Conservation (phyloP, 1,284 basidiomycete species). For the Trichosporon coremiiforme region DNA sequence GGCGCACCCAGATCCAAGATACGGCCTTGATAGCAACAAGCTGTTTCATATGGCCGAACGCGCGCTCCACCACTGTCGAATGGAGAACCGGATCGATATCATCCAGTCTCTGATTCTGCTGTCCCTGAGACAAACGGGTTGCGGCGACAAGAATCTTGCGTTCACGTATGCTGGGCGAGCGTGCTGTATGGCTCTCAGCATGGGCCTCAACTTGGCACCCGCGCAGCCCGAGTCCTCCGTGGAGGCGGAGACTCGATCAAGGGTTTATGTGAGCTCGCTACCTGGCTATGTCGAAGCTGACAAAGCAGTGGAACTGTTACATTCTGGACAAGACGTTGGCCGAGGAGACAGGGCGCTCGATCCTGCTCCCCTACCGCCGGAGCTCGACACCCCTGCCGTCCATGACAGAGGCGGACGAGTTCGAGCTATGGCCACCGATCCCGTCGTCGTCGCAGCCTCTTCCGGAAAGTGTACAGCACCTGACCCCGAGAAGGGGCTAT, state of each 20-base stretch:
- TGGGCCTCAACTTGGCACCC: slow-evolving; percentile 54
- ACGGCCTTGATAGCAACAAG: slow-evolving; percentile 59
- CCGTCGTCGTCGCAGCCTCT: slow-evolving; percentile 35
- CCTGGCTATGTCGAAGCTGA: neutral
- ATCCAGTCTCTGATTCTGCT: slow-evolving; percentile 55
- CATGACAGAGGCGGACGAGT: slow-evolving; percentile 56
- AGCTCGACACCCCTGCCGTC: slow-evolving; percentile 55
- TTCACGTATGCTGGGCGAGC: slow-evolving; percentile 55
- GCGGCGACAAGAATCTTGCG: slow-evolving; percentile 55
- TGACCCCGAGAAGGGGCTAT: slow-evolving; percentile 39
- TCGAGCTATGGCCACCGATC: slow-evolving; percentile 54
- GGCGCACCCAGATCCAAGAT: slow-evolving; percentile 29
- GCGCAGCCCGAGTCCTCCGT: slow-evolving; percentile 39
- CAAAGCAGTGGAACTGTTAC: slow-evolving; percentile 53
- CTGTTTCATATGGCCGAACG: slow-evolving; percentile 56
- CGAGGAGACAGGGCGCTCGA: slow-evolving; percentile 57
- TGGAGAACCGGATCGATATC: slow-evolving; percentile 43
- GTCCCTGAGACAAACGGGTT: slow-evolving; percentile 57
- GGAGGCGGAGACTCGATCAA: slow-evolving; percentile 43
- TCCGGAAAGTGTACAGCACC: slow-evolving; percentile 35
- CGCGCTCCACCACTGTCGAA: slow-evolving; percentile 37
- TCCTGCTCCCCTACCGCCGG: slow-evolving; percentile 53
- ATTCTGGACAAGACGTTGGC: slow-evolving; percentile 56
- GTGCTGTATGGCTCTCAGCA: slow-evolving; percentile 55
- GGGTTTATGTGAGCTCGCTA: slow-evolving; percentile 41